Evolutionary conservation across 2,329 filamentous ascomycete species (phyloP).

Genomic region (Sclerotinia minor): DNA sequence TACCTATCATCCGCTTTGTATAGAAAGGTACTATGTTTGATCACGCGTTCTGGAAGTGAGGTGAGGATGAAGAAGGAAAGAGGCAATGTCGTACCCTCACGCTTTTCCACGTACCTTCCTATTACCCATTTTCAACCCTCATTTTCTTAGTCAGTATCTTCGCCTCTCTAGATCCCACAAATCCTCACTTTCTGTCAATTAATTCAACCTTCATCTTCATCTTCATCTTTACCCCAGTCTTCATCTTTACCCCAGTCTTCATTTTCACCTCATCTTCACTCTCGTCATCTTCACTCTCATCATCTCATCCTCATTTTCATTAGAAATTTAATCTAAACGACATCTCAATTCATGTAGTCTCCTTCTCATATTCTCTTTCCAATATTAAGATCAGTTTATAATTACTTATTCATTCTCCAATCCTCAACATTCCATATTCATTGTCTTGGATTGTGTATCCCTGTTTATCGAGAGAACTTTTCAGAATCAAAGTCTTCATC

Average conservation of each 20-base stretch:
- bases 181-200: neutral
- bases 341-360: neutral
- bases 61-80: neutral
- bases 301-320: neutral
- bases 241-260: neutral
- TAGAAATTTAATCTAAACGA: neutral
- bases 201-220: neutral
- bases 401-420: neutral
- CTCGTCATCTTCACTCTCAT: neutral
- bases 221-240: neutral
- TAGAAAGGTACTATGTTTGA: neutral
- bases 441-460: neutral
- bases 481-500: neutral
- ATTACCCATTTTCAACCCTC: neutral
- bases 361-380: neutral
- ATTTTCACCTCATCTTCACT: neutral
- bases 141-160: conserved; percentile 6
- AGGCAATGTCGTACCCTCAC: neutral
- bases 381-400: neutral
- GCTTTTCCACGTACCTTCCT: neutral
- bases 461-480: neutral
- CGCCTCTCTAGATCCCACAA: no score
- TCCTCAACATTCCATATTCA: neutral
- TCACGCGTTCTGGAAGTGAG: neutral
- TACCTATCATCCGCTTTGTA: neutral